Base-by-base conservation (phyloP, 1,284 basidiomycete species). In the Neolentinus lepideus region DNA sequence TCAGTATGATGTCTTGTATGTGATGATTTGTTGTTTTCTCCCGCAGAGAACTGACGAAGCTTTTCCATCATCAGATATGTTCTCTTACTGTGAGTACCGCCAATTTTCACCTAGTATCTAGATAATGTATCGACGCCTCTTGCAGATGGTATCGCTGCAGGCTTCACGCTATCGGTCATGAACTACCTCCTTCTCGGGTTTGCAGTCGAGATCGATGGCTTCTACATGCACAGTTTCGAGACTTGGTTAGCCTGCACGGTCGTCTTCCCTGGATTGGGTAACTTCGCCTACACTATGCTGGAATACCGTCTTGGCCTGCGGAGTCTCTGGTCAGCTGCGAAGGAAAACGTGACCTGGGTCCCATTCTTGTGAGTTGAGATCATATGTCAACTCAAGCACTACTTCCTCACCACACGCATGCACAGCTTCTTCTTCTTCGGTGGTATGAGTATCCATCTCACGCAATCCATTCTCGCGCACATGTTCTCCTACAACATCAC, bases 361-460 rank as follows among this genome's bases (percentile, higher is more conserved):
- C 88, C 88, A 1, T 89, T 88, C 79, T 89, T 90, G 86, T 88
- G 65, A 67, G 86, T 78, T n/a, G 8, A 3, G 6, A 26, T 47
- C 11, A 43, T 43, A n/a, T 48, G 14, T 26, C 58, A 36, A n/a
- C 19, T 11, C 47, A 6, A 6, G 16, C 6, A n/a, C 16, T 21
- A 62, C 29, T 43, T 2, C 43, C 53, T 62, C 45, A 58, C 52
- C 36, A 38, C 57, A 27, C 59, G 16, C 57, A 27, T 60, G n/a
- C 52, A 54, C 65, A 90, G 90, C 74, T 85, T 87, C 72, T 90
- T 91, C 73, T 92, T 93, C 80, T 92, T 92, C 64, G 83, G 84
- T 29, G 90, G 90, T 0, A 74, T 92, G 56, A 83, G 83, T 54
- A 80, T 90, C 54, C 89, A 90, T 59, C 78, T 93, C 38, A 76